phyloP scores from a whole-genome alignment of 2,329 filamentous ascomycete species.

The Aspergillus quadricinctus region DNA sequence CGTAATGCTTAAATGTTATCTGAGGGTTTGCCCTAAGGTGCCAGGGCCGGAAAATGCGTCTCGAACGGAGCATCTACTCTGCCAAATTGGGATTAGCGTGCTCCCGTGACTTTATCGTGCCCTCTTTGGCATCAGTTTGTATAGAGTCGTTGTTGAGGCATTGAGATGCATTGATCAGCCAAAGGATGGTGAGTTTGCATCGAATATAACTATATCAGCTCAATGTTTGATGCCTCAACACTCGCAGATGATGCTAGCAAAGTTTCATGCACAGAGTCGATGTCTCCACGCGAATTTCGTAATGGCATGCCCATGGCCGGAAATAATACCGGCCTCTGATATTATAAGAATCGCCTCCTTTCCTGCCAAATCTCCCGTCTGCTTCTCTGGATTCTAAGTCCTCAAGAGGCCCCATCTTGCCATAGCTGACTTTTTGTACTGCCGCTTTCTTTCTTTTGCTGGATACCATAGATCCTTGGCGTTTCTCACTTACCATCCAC shows the following conservation, averaged over 20 bases:
- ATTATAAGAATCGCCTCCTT: constrained; percentile 39
- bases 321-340: constrained; percentile 44
- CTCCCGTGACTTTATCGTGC: constrained; percentile 27
- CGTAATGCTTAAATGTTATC: neutral
- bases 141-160: constrained; percentile 20
- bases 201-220: neutral
- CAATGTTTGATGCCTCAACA: constrained; percentile 4
- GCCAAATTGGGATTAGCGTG: constrained; percentile 23
- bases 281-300: constrained; percentile 31
- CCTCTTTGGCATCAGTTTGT: constrained; percentile 23
- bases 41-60: neutral
- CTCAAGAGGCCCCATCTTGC: constrained; percentile 1
- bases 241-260: neutral
- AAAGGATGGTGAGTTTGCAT: neutral
- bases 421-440: constrained; percentile 10
- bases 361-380: constrained; percentile 24
- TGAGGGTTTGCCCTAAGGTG: neutral
- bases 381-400: constrained; percentile 14
- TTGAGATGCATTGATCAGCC: constrained; percentile 8
- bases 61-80: neutral
- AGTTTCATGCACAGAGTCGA: constrained; percentile 9
- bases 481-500: neutral
- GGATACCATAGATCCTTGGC: neutral
- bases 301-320: constrained; percentile 38
- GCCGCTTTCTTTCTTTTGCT: constrained; percentile 1